Evolutionary conservation across 2,329 filamentous ascomycete genomes (phyloP).

Genomic region (Alternaria triticimaculans): DNA sequence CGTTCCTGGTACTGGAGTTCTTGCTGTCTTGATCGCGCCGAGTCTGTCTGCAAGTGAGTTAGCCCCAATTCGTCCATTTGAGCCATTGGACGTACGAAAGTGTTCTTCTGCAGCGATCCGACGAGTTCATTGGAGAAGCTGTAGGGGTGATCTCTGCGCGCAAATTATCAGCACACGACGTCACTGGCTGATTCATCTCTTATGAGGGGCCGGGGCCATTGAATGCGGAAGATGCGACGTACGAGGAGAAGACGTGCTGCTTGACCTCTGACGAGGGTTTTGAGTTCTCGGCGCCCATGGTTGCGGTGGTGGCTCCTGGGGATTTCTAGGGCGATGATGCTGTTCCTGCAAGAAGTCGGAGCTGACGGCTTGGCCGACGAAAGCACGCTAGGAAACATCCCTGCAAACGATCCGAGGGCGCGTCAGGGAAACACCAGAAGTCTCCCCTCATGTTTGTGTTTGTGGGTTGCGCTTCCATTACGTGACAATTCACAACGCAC

Average conservation of each 20-base stretch:
- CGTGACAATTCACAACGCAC: neutral
- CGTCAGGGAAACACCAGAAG: slow-evolving; percentile 21
- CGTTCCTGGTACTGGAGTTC: slow-evolving; percentile 90
- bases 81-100: slow-evolving; percentile 68
- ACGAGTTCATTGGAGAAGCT: slow-evolving; percentile 82
- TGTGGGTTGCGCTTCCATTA: neutral
- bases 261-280: slow-evolving; percentile 62
- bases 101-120: slow-evolving; percentile 80
- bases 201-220: slow-evolving; percentile 29
- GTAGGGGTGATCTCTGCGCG: slow-evolving; percentile 64
- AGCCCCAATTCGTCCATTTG: neutral
- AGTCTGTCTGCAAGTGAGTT: slow-evolving; percentile 72
- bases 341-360: slow-evolving; percentile 40
- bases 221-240: slow-evolving; percentile 35
- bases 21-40: slow-evolving; percentile 79
- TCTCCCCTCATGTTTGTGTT: neutral
- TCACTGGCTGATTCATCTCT: slow-evolving; percentile 3
- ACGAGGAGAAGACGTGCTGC: slow-evolving; percentile 70
- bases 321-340: slow-evolving; percentile 34
- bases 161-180: slow-evolving; percentile 40
- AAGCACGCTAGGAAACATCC: slow-evolving; percentile 27
- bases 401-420: slow-evolving; percentile 24
- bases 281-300: slow-evolving; percentile 69
- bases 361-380: slow-evolving; percentile 35
- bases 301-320: slow-evolving; percentile 31